Base-by-base conservation (phyloP, 2,329 filamentous ascomycete genomes). In the Teratosphaeria viscida region DNA sequence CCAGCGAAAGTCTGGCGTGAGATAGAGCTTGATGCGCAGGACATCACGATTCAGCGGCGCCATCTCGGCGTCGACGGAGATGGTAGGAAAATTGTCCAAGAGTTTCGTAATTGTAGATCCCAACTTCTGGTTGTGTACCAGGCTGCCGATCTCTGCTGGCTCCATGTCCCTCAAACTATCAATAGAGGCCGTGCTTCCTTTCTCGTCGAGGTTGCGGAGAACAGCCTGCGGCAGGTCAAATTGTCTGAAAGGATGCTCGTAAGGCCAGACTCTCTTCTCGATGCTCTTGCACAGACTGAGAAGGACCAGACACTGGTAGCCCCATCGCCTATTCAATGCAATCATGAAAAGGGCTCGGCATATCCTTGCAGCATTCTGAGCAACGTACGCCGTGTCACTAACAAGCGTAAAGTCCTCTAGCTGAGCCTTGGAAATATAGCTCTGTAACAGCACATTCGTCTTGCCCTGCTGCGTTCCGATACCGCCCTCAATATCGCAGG, bases 301-400 rank as follows among this genome's bases (percentile, higher is more conserved):
- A 35, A 99, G 78, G 0, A 97, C 91, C 47, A 95, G 80, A 65
- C 95, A 99, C 73, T 97, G 91, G 67, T 96, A 88, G 0, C 95
- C 94, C 94, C 94, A 99, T 65, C 90, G 84, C 61, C 94, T 83
- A 73, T 97, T 97, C 57, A 99, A 78, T 1, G 94, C 92, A 67
- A 99, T 92, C 90, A 97, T 96, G 74, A 99, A 99, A 16, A 99
- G 76, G 2, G 95, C 90, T 62, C 95, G 83, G 70, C 92, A 96
- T 60, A 99, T 99, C 73, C 94, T 87, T 1, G 91, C 90, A 11
- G 94, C 88, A 72, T 99, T 96, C 71, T 99, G 94, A 1, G 94
- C 90, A 52, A 99, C 90, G 70, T 99, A 99, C 64, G 90, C 90
- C 53, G 89, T 87, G 71, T 99, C 94, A 23, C 95, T 97, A 1